phyloP scores from a whole-genome alignment of 257 asterid species.

The Petunia secreta region DNA sequence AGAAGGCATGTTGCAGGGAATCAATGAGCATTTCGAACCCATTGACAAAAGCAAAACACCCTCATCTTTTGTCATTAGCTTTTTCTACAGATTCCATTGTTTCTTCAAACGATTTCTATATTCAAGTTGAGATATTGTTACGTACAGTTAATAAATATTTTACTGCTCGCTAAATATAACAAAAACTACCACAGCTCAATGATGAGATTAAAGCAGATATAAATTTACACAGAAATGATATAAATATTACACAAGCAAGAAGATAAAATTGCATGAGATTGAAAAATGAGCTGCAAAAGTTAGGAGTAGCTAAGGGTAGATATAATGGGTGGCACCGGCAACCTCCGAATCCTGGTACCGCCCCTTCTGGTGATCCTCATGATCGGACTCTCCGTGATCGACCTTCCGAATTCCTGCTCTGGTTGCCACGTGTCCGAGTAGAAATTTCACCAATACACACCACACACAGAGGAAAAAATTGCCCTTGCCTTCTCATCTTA shows the following conservation, averaged over 20 bases:
- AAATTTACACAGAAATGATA: neutral
- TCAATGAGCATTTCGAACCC: neutral
- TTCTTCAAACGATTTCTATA: slow-evolving; percentile 89
- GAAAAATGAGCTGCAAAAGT: neutral
- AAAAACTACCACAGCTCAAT: neutral
- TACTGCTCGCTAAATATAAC: neutral
- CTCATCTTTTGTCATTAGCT: slow-evolving; percentile 48
- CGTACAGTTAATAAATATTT: no score
- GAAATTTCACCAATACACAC: no score
- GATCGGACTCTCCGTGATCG: no score
- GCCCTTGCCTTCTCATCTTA: no score
- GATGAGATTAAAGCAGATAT: neutral
- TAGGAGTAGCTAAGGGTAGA: no score
- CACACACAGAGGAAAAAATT: no score
- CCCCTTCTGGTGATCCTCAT: no score
- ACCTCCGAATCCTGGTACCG: no score
- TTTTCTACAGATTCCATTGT: slow-evolving; percentile 71
- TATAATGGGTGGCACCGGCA: no score
- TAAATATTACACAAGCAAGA: neutral
- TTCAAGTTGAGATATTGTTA: neutral
- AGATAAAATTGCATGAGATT: neutral
- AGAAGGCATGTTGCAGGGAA: neutral
- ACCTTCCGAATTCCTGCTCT: no score
- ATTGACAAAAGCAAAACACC: neutral
- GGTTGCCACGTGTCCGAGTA: no score